These are phyloP conservation scores for Backusella sp. DNA, from an alignment of 192 early-diverging fungal genomes.

Conservation along the genomic window DNA sequence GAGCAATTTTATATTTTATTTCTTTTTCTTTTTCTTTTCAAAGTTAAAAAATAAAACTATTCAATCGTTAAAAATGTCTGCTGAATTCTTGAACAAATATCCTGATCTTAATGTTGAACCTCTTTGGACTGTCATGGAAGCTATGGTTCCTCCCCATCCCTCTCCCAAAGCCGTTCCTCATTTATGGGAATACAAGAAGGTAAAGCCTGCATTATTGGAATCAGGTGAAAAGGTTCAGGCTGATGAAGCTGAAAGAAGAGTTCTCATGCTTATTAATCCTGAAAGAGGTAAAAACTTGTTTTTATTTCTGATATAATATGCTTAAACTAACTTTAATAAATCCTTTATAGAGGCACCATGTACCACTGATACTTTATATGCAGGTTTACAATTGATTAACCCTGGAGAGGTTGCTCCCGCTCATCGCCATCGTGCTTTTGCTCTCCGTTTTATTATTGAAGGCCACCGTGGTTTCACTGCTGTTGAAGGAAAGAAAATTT, in stretches of 20 bases:
- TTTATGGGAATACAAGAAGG: constrained; percentile 15
- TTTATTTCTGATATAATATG: neutral
- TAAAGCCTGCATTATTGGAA: constrained; percentile 4
- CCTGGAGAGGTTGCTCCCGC: constrained; percentile 14
- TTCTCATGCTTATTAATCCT: constrained; percentile 13
- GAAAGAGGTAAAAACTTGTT: neutral
- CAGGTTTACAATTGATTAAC: constrained; percentile 12
- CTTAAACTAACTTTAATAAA: neutral
- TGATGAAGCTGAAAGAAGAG: constrained; percentile 16
- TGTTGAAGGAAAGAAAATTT: constrained; percentile 16
- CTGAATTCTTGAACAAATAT: constrained; percentile 5
- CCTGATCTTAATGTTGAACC: constrained; percentile 12
- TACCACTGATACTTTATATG: constrained; percentile 13
- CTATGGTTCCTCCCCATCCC: constrained; percentile 12
- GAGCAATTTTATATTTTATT: neutral
- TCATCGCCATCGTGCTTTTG: constrained; percentile 17
- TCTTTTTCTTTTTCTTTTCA: neutral
- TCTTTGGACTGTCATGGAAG: constrained; percentile 15
- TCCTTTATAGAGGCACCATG: constrained; percentile 10
- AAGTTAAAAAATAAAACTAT: neutral
- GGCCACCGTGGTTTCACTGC: constrained; percentile 7
- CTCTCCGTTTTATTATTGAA: constrained; percentile 14
- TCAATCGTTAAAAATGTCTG: neutral
- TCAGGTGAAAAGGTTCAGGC: constrained; percentile 3
- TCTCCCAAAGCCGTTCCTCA: constrained; percentile 3